Evolutionary conservation across 352 stramenopile genomes (phyloP).

Genomic region (Globisporangium cylindrosporum): DNA sequence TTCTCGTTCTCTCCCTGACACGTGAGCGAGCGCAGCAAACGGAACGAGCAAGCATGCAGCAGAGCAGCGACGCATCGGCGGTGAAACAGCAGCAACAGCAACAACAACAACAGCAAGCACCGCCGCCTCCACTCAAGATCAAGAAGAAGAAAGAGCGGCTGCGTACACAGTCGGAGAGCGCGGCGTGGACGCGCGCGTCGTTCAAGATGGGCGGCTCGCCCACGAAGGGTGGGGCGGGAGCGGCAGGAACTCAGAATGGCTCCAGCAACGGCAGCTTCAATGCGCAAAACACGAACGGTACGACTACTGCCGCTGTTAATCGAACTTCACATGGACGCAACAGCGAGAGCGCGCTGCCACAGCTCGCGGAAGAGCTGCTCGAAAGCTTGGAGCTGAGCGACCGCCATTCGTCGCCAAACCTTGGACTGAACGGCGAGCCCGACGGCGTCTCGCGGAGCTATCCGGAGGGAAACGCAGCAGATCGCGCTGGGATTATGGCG

Average conservation of each 20-base stretch:
- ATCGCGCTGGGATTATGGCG: constrained; percentile 10
- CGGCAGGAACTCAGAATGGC: neutral
- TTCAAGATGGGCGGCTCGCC: constrained; percentile 52
- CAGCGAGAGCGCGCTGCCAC: constrained; percentile 51
- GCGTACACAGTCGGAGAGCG: constrained; percentile 77
- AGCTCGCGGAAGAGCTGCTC: constrained; percentile 45
- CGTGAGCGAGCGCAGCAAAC: neutral
- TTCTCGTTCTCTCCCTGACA: neutral
- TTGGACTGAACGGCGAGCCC: constrained; percentile 18
- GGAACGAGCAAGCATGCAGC: constrained; percentile 8
- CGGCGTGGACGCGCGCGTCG: constrained; percentile 67
- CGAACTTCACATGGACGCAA: constrained; percentile 24
- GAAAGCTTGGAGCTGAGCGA: constrained; percentile 42
- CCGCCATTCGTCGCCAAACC: constrained; percentile 17
- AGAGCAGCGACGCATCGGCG: neutral
- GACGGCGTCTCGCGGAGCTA: constrained; percentile 17
- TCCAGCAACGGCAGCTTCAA: neutral
- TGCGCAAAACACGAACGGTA: neutral
- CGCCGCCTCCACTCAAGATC: constrained; percentile 11
- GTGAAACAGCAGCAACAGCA: constrained; percentile 2
- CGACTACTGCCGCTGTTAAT: neutral
- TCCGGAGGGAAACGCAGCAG: constrained; percentile 5
- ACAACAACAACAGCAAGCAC: neutral
- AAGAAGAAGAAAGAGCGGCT: constrained; percentile 59
- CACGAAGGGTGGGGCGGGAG: neutral